phyloP scores from a whole-genome alignment of 257 asterid species.

The Nicotiana knightiana region DNA sequence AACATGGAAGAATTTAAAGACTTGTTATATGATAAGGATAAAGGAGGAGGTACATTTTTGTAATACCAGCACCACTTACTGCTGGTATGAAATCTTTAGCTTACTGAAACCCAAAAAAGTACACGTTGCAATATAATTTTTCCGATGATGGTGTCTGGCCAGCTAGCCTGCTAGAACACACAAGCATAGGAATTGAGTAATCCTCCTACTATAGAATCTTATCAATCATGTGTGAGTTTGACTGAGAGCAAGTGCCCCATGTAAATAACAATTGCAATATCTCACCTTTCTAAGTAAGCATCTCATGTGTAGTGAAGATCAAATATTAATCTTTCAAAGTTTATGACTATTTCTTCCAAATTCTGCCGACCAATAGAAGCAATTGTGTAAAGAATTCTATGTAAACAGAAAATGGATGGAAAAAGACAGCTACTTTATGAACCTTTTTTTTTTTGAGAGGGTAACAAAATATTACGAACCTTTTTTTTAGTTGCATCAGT shows the following conservation, averaged over 20 bases:
- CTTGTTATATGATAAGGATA: neutral
- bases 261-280: neutral
- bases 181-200: neutral
- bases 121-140: neutral
- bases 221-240: neutral
- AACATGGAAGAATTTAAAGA: neutral
- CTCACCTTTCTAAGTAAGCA: neutral
- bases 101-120: neutral
- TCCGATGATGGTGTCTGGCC: neutral
- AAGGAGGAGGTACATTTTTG: neutral
- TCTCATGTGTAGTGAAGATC: neutral
- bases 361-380: conserved; percentile 4
- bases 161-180: neutral
- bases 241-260: neutral
- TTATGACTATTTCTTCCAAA: neutral
- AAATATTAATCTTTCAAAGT: neutral
- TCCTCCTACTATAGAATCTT: neutral
- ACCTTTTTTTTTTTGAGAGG: conserved; percentile 36
- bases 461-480: neutral
- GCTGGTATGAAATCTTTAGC: neutral
- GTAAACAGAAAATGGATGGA: neutral
- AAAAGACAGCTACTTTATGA: neutral
- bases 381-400: neutral
- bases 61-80: neutral
- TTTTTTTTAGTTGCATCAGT: conserved; percentile 52